Evolutionary conservation across 768 basidiomycete genomes (phyloP).

Genomic region (Phylloporus arenicola): DNA sequence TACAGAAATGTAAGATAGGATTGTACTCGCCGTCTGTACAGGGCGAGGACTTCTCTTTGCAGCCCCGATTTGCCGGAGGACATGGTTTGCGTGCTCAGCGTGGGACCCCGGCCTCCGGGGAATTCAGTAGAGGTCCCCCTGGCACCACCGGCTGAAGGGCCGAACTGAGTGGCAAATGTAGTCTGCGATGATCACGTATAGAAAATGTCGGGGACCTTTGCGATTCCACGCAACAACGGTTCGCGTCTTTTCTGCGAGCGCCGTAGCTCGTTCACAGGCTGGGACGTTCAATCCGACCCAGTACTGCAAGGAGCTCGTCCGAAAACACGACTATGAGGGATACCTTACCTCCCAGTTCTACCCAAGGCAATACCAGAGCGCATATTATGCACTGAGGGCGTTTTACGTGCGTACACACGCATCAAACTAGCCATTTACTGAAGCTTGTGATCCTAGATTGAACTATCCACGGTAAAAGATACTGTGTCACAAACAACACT

Average conservation of each 20-base stretch:
- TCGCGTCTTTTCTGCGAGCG: slow-evolving; percentile 12
- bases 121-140: slow-evolving; percentile 9
- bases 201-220: slow-evolving; percentile 12
- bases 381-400: slow-evolving; percentile 75
- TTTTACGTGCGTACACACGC: slow-evolving; percentile 60
- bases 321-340: slow-evolving; percentile 78
- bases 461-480: slow-evolving; percentile 74
- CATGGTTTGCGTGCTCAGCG: slow-evolving; percentile 15
- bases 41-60: slow-evolving; percentile 46
- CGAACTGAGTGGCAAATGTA: not conserved
- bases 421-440: not conserved
- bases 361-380: slow-evolving; percentile 56
- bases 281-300: slow-evolving; percentile 39
- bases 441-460: slow-evolving; percentile 45
- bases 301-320: slow-evolving; percentile 70
- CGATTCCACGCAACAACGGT: not conserved
- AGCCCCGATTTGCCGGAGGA: slow-evolving; percentile 40
- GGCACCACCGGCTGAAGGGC: slow-evolving; percentile 21
- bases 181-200: slow-evolving; percentile 17
- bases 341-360: slow-evolving; percentile 68
- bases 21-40: slow-evolving; percentile 49
- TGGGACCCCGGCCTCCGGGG: not conserved
- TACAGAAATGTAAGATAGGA: not conserved
- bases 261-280: slow-evolving; percentile 5
- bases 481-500: slow-evolving; percentile 65